A percentile compares a stretch with the other conserved stretches of the same genome.
phyloP scores from a whole-genome alignment of 176 grass and related monocot genomes.

The Oryza australiensis region DNA sequence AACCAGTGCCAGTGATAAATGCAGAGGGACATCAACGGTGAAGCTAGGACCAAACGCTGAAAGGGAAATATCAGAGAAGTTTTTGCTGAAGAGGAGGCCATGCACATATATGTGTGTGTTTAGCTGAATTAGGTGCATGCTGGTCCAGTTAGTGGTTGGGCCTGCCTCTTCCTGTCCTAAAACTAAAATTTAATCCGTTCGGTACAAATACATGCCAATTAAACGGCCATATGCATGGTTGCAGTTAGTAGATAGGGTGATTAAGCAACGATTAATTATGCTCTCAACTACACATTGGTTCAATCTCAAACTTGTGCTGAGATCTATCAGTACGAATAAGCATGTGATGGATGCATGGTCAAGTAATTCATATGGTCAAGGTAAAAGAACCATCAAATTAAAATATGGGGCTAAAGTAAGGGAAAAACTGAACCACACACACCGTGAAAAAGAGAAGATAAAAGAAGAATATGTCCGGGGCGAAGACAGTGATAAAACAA shows the following conservation, averaged over 20 bases:
- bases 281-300: neutral
- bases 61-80: neutral
- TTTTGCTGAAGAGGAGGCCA: neutral
- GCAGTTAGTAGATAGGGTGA: neutral
- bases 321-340: neutral
- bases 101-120: neutral
- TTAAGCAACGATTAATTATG: neutral
- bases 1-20: neutral
- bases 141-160: slow-evolving; percentile 32
- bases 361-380: neutral
- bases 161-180: neutral
- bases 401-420: neutral
- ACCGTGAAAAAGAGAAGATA: slow-evolving; percentile 1
- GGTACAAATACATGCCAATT: neutral
- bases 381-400: neutral
- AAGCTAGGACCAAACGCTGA: slow-evolving; percentile 5
- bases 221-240: neutral
- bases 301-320: neutral
- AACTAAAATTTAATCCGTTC: neutral
- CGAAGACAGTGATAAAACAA: neutral
- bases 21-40: neutral
- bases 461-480: slow-evolving; percentile 4
- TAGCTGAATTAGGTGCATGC: slow-evolving; percentile 3
- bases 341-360: neutral
- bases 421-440: neutral